Evolutionary conservation across 345 rosid species (phyloP).

Genomic region (Barbarea vulgaris): DNA sequence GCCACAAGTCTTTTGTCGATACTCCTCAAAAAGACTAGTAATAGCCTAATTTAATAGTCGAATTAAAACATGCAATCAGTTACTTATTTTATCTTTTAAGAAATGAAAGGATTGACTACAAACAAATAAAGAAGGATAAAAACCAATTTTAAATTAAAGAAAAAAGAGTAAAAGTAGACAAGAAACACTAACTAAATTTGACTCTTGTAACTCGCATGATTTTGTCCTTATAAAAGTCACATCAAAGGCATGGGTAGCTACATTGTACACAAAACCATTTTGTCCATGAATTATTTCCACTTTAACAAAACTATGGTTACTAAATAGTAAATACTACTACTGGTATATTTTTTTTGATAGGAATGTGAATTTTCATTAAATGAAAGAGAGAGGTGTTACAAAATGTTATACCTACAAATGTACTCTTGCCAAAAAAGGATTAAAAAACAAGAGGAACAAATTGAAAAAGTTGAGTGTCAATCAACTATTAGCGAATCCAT

Average conservation of each 20-base stretch:
- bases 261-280: not conserved
- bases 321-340: constrained; percentile 1
- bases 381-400: too few relatives aligned
- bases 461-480: too few relatives aligned
- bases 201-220: constrained; percentile 38
- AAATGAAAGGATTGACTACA: not conserved
- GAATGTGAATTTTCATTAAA: too few relatives aligned
- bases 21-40: not conserved
- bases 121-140: not conserved
- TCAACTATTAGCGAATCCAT: too few relatives aligned
- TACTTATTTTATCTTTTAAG: not conserved
- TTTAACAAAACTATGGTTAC: constrained; percentile 34
- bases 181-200: constrained; percentile 36
- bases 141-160: not conserved
- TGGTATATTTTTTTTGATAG: too few relatives aligned
- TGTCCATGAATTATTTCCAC: constrained; percentile 10
- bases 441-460: too few relatives aligned
- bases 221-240: constrained; percentile 37
- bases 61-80: not conserved
- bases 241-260: constrained; percentile 19
- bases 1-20: not conserved
- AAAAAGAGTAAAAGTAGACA: constrained; percentile 24
- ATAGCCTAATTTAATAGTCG: not conserved
- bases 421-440: too few relatives aligned
- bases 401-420: too few relatives aligned